phyloP scores from a whole-genome alignment of 805 yeast genomes.

The Wickerhamomyces pijperi region DNA sequence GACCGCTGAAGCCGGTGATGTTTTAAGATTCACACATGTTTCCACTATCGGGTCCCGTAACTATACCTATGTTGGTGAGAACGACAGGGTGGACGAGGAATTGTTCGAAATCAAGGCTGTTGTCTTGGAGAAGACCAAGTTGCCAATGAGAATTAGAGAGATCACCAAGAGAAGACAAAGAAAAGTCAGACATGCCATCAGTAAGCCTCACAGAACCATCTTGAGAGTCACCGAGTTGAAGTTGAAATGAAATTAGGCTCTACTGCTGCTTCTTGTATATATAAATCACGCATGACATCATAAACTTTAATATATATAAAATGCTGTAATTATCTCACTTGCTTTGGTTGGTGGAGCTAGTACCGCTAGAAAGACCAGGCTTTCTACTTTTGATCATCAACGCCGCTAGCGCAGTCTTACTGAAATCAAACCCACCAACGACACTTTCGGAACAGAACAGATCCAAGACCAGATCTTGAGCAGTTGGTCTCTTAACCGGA shows the following conservation, averaged over 20 bases:
- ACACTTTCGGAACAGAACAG: slow-evolving; percentile 33
- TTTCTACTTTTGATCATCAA: slow-evolving; percentile 36
- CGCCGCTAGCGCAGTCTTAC: slow-evolving; percentile 42
- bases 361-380: no score
- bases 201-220: slow-evolving; percentile 67
- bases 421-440: slow-evolving; percentile 32
- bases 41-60: slow-evolving; percentile 79
- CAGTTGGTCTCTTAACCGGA: slow-evolving; percentile 85
- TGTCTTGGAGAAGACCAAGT: slow-evolving; percentile 79
- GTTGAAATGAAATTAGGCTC: slow-evolving; percentile 24
- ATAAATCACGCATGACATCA: no score
- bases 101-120: slow-evolving; percentile 57
- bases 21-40: slow-evolving; percentile 62
- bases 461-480: slow-evolving; percentile 47
- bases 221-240: slow-evolving; percentile 65
- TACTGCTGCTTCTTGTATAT: no score
- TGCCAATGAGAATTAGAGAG: slow-evolving; percentile 62
- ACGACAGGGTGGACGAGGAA: slow-evolving; percentile 39
- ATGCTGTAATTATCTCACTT: no score
- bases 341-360: no score
- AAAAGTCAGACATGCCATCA: slow-evolving; percentile 53
- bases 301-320: no score
- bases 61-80: slow-evolving; percentile 44
- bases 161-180: slow-evolving; percentile 74
- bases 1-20: slow-evolving; percentile 75